Evolutionary conservation across 2,329 filamentous ascomycete species (phyloP).

Genomic region (Orbilia brochopaga): DNA sequence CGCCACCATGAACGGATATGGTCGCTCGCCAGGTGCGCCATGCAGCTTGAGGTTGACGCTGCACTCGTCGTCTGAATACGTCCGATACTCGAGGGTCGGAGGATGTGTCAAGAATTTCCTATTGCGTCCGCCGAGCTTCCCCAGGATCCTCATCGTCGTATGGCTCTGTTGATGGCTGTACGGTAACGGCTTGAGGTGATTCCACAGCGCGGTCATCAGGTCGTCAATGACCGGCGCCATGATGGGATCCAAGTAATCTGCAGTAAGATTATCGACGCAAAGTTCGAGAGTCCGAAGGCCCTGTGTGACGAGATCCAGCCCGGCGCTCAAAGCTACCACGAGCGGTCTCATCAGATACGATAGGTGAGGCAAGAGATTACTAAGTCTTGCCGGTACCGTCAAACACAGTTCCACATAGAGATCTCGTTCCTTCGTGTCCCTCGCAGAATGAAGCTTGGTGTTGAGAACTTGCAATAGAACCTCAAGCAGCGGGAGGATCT

Average conservation of each 20-base stretch:
- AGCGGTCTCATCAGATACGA: slow-evolving; percentile 96
- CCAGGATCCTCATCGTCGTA: slow-evolving; percentile 95
- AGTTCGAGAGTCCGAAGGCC: slow-evolving; percentile 91
- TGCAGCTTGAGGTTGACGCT: slow-evolving; percentile 89
- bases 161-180: slow-evolving; percentile 98
- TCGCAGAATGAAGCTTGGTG: slow-evolving; percentile 85
- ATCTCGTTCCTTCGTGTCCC: slow-evolving; percentile 88
- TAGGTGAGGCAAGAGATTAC: slow-evolving; percentile 90
- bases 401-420: slow-evolving; percentile 96
- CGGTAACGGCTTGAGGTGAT: slow-evolving; percentile 88
- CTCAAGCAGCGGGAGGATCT: slow-evolving; percentile 91
- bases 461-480: slow-evolving; percentile 98
- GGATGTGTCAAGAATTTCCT: slow-evolving; percentile 93
- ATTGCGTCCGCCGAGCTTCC: slow-evolving; percentile 93
- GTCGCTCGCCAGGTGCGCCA: slow-evolving; percentile 84
- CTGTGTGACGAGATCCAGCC: slow-evolving; percentile 91
- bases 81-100: slow-evolving; percentile 79
- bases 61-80: slow-evolving; percentile 83
- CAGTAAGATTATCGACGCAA: slow-evolving; percentile 96
- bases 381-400: slow-evolving; percentile 90
- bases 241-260: slow-evolving; percentile 96
- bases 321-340: slow-evolving; percentile 90
- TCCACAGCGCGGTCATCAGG: slow-evolving; percentile 95
- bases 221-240: slow-evolving; percentile 99
- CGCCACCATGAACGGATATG: slow-evolving; percentile 84